Base-by-base conservation (phyloP, 73 alveolate species). In the Tetrahymena malaccensis region DNA sequence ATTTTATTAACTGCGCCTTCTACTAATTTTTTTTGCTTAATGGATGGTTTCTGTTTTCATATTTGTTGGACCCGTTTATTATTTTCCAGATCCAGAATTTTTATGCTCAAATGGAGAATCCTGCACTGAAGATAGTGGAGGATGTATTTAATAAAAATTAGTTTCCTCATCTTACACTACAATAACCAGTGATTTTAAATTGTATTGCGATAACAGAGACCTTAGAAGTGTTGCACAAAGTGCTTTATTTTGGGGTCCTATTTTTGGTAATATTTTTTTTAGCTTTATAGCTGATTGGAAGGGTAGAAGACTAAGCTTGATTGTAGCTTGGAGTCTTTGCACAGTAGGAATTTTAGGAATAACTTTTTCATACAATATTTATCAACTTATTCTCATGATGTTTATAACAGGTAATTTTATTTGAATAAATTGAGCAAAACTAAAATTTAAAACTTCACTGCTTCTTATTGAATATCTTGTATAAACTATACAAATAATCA, bases 181-280 rank as follows among this genome's bases (percentile, higher is more conserved):
- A 25, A 70, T 70, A 4, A 70, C 89, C 11, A 70, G 89, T 22
- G 89, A 70, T 70, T 70, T n/a, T 25, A 70, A 70, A 22, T 25
- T 70, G 8, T 70, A 22, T 70, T 70, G 89, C 12, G 89, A 70
- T 10, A 25, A 70, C 5, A 70, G 89, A n/a, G 21, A n/a, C 17
- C 89, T 70, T 27, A 70, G 89, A 70, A 70, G 89, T 25, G 22
- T 70, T 0, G 43, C 89, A 27, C 25, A 70, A 70, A 70, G 89
- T 70, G 89, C 89, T n/a, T 70, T 70, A 70, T 70, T 70, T 70
- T 70, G 89, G 89, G 89, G 89, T 70, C 89, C 89, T 70, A 70
- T 70, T 70, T 70, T 70, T n/a, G 89, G 89, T 70, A 70, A 70
- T n/a, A 70, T 70, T 27, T 70, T 70, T 31, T 70, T 70, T 31